Conservation (phyloP, 2,329 filamentous ascomycete genomes). For the Colletotrichum magnum region DNA sequence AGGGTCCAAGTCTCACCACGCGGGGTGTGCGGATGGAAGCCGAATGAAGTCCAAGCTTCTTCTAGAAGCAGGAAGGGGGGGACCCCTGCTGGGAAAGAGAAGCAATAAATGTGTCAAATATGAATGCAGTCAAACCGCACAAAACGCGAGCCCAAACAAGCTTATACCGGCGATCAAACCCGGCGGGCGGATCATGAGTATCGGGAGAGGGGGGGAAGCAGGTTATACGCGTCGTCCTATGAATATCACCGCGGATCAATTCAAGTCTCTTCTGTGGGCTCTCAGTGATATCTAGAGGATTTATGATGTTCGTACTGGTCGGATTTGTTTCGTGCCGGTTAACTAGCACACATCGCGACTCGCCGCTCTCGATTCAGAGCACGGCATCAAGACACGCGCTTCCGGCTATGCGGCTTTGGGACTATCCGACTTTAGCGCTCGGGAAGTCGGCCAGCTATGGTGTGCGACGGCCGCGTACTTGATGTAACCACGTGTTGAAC, state of each 20-base stretch:
- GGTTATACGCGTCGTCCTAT: conserved; percentile 16
- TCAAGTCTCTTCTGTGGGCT: conserved; percentile 2
- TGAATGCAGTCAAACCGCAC: conserved; percentile 4
- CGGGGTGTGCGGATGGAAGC: not conserved
- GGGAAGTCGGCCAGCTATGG: too few species aligned
- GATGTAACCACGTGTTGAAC: too few species aligned
- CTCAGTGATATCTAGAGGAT: not conserved
- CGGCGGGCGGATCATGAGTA: conserved; percentile 4
- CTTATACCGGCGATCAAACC: conserved; percentile 29
- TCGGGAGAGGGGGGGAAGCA: not conserved
- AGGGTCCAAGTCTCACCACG: not conserved
- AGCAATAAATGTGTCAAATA: conserved; percentile 21
- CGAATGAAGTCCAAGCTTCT: conserved; percentile 2
- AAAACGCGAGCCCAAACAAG: conserved; percentile 15
- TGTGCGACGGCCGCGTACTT: too few species aligned
- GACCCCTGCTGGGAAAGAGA: conserved; percentile 8
- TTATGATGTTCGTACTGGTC: not conserved
- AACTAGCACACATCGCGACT: too few species aligned
- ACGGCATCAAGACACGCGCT: too few species aligned
- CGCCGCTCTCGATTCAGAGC: too few species aligned
- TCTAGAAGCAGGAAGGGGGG: conserved; percentile 1
- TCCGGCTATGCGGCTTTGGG: too few species aligned
- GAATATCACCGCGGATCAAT: conserved; percentile 17
- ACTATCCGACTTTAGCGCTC: too few species aligned
- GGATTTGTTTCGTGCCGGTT: too few species aligned